These are phyloP conservation scores for Spiromastix sp. DNA, from an alignment of 2,329 filamentous ascomycete species.

Conservation along the genomic window DNA sequence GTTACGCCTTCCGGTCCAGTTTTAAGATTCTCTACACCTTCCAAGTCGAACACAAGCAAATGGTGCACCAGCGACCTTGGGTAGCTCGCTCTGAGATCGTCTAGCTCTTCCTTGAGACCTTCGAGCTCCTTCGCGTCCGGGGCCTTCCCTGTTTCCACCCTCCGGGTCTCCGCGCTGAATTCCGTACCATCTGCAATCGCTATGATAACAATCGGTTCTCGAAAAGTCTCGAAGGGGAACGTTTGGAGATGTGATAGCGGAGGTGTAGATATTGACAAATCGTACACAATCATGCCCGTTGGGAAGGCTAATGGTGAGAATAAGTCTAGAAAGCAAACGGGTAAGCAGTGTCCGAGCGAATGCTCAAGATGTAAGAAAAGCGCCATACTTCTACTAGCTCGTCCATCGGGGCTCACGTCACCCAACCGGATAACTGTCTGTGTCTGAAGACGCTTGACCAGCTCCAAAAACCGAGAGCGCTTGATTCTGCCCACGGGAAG, in stretches of 20 bases:
- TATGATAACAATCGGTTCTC: slow-evolving; percentile 73
- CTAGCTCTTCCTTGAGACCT: slow-evolving; percentile 50
- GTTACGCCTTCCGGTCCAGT: slow-evolving; percentile 53
- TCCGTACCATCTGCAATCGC: slow-evolving; percentile 76
- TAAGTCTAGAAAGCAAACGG: slow-evolving; percentile 65
- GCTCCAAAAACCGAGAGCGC: slow-evolving; percentile 65
- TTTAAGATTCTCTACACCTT: slow-evolving; percentile 45
- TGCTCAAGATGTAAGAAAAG: too few relatives aligned
- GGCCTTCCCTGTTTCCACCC: slow-evolving; percentile 5
- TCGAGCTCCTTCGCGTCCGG: slow-evolving; percentile 28
- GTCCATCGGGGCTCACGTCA: slow-evolving; percentile 74
- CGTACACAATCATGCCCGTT: slow-evolving; percentile 75
- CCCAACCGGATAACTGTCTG: slow-evolving; percentile 76
- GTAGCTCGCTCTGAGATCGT: slow-evolving; percentile 60
- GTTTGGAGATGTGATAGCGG: slow-evolving; percentile 69
- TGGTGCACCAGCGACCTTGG: slow-evolving; percentile 68
- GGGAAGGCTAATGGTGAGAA: slow-evolving; percentile 88
- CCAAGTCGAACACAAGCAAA: slow-evolving; percentile 69
- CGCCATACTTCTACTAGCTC: slow-evolving; percentile 73
- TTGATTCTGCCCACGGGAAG: slow-evolving; percentile 81
- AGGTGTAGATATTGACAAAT: slow-evolving; percentile 69
- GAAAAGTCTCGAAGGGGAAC: slow-evolving; percentile 81
- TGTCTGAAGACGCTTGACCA: slow-evolving; percentile 64
- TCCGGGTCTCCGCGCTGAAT: slow-evolving; percentile 39
- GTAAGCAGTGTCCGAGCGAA: too few relatives aligned